Conservation (phyloP, 2,329 filamentous ascomycete genomes). For the Penicillium polonicum region DNA sequence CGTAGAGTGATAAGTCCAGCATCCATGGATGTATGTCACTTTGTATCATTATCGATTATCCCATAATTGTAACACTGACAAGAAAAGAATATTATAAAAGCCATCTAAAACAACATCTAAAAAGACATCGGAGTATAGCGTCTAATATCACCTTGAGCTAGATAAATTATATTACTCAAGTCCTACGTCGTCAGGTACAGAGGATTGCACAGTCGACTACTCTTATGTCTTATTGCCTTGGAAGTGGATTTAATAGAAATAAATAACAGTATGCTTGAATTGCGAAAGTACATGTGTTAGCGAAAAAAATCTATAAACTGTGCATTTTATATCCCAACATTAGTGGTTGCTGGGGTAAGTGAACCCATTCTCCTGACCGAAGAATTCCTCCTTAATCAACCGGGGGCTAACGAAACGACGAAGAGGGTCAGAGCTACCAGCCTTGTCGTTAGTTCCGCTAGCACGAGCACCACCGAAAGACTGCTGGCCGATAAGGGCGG, state of each 20-base stretch:
- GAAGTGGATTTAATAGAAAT: not conserved
- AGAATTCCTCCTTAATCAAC: slow-evolving; percentile 72
- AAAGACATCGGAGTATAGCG: not conserved
- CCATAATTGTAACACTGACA: not conserved
- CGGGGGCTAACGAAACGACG: slow-evolving; percentile 63
- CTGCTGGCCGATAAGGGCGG: slow-evolving; percentile 71
- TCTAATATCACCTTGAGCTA: not conserved
- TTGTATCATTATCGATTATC: not conserved
- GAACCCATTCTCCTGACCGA: slow-evolving; percentile 57
- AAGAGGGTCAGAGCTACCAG: slow-evolving; percentile 61
- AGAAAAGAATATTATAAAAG: not conserved
- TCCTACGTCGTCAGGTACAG: not conserved
- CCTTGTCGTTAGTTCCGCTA: slow-evolving; percentile 73
- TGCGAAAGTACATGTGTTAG: not conserved
- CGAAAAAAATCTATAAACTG: not conserved
- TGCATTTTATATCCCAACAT: not conserved
- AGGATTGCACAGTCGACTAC: not conserved
- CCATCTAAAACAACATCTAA: not conserved
- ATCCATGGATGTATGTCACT: not conserved
- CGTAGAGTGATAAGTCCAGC: not conserved
- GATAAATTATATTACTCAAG: not conserved
- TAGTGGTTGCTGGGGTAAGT: slow-evolving; percentile 64
- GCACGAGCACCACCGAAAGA: slow-evolving; percentile 67
- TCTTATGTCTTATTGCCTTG: too few species aligned
- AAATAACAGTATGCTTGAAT: not conserved